Base-by-base conservation (phyloP, 305 asterid genomes). In the Fraxinus baroniana region DNA sequence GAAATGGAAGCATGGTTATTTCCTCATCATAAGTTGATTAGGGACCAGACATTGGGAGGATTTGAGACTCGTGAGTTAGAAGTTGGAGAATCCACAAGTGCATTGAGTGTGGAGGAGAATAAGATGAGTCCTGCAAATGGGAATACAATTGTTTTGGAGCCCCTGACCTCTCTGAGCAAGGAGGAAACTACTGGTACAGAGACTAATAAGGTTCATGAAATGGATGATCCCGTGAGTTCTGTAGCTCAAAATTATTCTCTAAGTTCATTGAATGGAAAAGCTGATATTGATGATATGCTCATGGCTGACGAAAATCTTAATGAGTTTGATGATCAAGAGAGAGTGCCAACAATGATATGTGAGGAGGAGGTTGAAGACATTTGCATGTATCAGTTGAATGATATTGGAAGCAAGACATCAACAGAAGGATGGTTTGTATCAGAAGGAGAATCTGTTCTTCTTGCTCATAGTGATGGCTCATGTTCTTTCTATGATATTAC, bases 351-450 rank as follows among this genome's bases (percentile, higher is more conserved):
- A 41, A 87, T 91, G 93, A 78, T 70, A 68, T 85, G 86, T 60
- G 95, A 89, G 36, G 95, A 89, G 36, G 97, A 83, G 64, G 30
- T 83, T 10, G 98, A 93, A 79, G 92, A 91, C n/a, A 75, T 82
- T 71, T 62, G 75, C 46, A 85, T 77, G n/a, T 79, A 73, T 82
- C 84, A 91, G 79, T 82, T 91, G 84, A 90, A 83, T 80, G 92
- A 88, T 70, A 92, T 96, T 55, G 97, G 99, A 36, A 37, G 86
- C 81, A 96, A 93, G 84, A 80, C 94, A 71, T 87, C 98, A 46
- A 94, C 98, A 10, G 95, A 92, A 79, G 99, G 99, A 71, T 96
- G 99, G 99, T 94, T 96, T 86, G 98, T 96, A 30, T 94, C 98
- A 0, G 98, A 93, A 87, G 99, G 98, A 85, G 99, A 96, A 84